These are phyloP conservation scores for Protea cynaroides DNA, from an alignment of 164 flowering plant species.

Conservation along the genomic window DNA sequence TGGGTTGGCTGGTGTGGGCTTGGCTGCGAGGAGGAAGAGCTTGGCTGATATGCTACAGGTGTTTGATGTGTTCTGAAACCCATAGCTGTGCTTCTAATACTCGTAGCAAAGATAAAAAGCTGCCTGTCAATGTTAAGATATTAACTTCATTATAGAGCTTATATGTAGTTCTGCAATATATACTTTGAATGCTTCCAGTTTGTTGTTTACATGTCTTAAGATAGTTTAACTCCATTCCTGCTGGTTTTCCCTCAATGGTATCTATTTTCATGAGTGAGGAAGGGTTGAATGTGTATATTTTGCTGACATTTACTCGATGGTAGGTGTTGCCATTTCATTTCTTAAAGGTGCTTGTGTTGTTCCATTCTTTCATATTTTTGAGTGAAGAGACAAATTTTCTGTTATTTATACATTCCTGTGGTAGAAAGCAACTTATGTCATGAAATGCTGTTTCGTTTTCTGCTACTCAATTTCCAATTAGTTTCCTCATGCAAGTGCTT, in stretches of 20 bases:
- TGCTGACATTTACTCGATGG: background rate
- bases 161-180: too few relatives aligned
- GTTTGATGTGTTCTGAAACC: background rate
- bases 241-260: background rate
- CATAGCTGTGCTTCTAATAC: background rate
- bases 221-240: background rate
- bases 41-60: constrained; percentile 92
- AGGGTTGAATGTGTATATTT: background rate
- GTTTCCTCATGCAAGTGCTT: too few relatives aligned
- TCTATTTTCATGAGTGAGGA: background rate
- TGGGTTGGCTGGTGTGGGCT: constrained; percentile 38
- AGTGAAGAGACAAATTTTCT: too few relatives aligned
- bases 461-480: too few relatives aligned
- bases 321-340: background rate
- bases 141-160: too few relatives aligned
- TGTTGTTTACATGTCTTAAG: background rate
- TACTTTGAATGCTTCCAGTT: too few relatives aligned
- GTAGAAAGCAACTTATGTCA: too few relatives aligned
- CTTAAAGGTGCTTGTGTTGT: background rate
- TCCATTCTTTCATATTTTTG: too few relatives aligned
- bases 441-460: too few relatives aligned
- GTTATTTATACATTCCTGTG: too few relatives aligned
- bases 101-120: too few relatives aligned
- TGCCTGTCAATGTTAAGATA: too few relatives aligned
- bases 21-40: constrained; percentile 70